These are phyloP conservation scores for Alternaria solani DNA, from an alignment of 2,329 filamentous ascomycete genomes.

Conservation along the genomic window DNA sequence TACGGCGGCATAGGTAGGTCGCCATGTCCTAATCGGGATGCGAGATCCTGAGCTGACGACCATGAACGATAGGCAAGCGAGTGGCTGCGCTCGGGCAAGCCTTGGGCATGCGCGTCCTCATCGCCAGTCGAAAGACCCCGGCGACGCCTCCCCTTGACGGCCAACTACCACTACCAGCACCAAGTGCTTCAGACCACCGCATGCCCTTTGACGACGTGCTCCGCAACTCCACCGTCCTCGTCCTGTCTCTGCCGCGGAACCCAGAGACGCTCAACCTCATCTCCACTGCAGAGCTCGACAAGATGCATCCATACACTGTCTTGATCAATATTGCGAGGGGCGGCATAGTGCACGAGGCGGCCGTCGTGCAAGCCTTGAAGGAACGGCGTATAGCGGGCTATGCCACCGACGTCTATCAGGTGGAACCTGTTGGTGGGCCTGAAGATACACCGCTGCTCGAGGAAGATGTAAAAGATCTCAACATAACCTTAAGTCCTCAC, in stretches of 20 bases:
- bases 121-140: constrained; percentile 54
- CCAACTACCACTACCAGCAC: constrained; percentile 13
- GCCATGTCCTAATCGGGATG: constrained; percentile 14
- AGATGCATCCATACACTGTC: constrained; percentile 56
- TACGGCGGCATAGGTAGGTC: constrained; percentile 57
- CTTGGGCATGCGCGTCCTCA: constrained; percentile 59
- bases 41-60: constrained; percentile 20
- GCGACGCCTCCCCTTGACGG: constrained; percentile 13
- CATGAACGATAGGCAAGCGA: constrained; percentile 46
- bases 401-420: constrained; percentile 60
- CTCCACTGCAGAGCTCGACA: constrained; percentile 52
- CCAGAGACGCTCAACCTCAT: constrained; percentile 45
- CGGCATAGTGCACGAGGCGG: constrained; percentile 61
- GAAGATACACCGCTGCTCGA: constrained; percentile 55
- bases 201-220: constrained; percentile 51
- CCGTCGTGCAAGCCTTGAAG: constrained; percentile 56
- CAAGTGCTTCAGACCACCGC: constrained; percentile 33
- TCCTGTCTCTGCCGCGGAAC: constrained; percentile 47
- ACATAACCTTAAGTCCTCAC: constrained; percentile 62
- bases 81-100: constrained; percentile 56
- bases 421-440: constrained; percentile 55
- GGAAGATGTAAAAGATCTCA: constrained; percentile 56
- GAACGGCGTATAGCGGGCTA: constrained; percentile 58
- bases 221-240: constrained; percentile 48
- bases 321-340: constrained; percentile 61